Percentiles rank a stretch among this genome's conserved stretches.
phyloP scores from a whole-genome alignment of 441 rosid genomes.

The Gossypium trilobum region DNA sequence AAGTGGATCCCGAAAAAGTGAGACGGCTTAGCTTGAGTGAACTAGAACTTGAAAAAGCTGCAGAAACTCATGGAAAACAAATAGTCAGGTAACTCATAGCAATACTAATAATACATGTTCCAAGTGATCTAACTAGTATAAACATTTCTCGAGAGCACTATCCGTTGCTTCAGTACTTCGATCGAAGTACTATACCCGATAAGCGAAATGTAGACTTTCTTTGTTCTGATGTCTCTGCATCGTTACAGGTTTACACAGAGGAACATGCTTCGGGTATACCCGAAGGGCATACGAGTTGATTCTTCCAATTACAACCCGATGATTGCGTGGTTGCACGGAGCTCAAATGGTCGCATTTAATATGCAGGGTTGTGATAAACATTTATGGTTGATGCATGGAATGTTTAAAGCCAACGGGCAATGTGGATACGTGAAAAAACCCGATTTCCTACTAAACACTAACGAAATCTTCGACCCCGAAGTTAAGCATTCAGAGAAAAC shows the following conservation, averaged over 20 bases:
- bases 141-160: neutral
- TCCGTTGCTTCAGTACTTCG: neutral
- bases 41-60: conserved; percentile 64
- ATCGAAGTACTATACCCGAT: neutral
- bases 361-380: conserved; percentile 14
- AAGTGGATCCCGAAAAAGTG: conserved; percentile 57
- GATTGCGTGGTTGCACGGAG: conserved; percentile 83
- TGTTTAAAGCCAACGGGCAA: conserved; percentile 58
- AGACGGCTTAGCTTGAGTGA: conserved; percentile 86
- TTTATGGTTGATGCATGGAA: conserved; percentile 63
- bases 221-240: neutral
- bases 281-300: conserved; percentile 65
- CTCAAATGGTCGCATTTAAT: conserved; percentile 52
- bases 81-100: conserved; percentile 50
- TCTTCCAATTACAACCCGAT: conserved; percentile 87
- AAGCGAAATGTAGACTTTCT: no score
- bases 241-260: conserved; percentile 67
- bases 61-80: conserved; percentile 45
- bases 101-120: neutral
- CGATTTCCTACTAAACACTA: conserved; percentile 33
- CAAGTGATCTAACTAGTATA: neutral
- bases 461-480: conserved; percentile 27
- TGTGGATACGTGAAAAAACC: conserved; percentile 63
- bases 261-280: conserved; percentile 70
- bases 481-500: conserved; percentile 26